Base-by-base conservation (phyloP, 1,139 yeast species). In the Candida sojae region DNA sequence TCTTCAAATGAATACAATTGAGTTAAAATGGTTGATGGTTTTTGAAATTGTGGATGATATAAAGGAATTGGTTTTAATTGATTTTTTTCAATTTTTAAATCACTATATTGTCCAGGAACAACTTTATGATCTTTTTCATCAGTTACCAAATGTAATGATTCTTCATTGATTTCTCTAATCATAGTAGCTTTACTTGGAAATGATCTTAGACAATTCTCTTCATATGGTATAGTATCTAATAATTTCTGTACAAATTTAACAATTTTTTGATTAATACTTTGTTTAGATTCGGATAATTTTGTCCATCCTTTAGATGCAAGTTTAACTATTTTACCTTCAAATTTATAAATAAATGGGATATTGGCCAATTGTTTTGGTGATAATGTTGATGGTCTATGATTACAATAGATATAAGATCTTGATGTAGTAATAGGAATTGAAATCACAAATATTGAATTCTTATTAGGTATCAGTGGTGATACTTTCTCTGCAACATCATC, bases 381-480 rank as follows among this genome's bases (percentile, higher is more conserved):
- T 30, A 74, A 60, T 2, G 63, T 48, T 7, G 61, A 49, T 0
- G 76, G 75, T 39, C 75, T 68, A 58, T 84, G 87, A 59, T 82
- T 79, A 63, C 86, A 85, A 58, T 83, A 80, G 11, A 86, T 64
- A 59, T 74, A 86, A 5, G 85, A 76, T 51, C 75, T 75, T 43
- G 71, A 62, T 4, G 80, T 71, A 5, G 88, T 84, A 21, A 86
- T 69, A 4, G 93, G 93, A 6, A 86, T 66, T 9, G 86, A 69
- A 67, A 84, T 66, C 17, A 84, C 67, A 54, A 77, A 81, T 36
- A 80, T 73, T 6, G 81, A 63, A 36, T 54, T 49, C 30, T 46
- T 40, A 52, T 50, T 44, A 17, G 39, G 40, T 9, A 42, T 32
- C 9, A 42, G 40, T 10, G 44, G 33, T 26, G 48, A n/a, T n/a